Percentiles rank a stretch among this genome's conserved stretches.
These are phyloP conservation scores for Aspergillus nidulans DNA, from an alignment of 495 filamentous ascomycete genomes.

Conservation along the genomic window DNA sequence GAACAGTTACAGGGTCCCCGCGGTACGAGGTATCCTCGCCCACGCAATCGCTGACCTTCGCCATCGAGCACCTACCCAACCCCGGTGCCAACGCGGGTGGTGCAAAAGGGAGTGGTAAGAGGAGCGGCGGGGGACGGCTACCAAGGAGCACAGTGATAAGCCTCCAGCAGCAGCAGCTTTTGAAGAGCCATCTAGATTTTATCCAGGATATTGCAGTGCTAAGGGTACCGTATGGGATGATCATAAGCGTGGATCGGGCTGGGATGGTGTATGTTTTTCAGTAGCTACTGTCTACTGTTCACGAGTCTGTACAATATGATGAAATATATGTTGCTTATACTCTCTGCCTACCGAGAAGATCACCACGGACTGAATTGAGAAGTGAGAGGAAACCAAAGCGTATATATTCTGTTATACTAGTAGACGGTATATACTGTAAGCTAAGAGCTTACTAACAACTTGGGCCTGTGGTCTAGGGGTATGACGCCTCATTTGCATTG, in stretches of 20 bases:
- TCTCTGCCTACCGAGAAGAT: too few relatives aligned
- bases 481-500: constrained; percentile 11
- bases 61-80: constrained; percentile 64
- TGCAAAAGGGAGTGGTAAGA: constrained; percentile 29
- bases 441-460: neutral
- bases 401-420: too few relatives aligned
- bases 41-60: constrained; percentile 60
- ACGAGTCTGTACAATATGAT: neutral
- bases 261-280: constrained; percentile 90
- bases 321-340: neutral
- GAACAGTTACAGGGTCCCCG: constrained; percentile 45
- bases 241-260: constrained; percentile 83
- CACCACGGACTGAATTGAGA: too few relatives aligned
- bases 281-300: constrained; percentile 21
- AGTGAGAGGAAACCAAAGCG: too few relatives aligned
- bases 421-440: neutral
- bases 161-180: constrained; percentile 76
- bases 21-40: constrained; percentile 69
- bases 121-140: constrained; percentile 44
- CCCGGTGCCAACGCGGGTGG: constrained; percentile 28
- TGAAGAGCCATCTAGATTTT: constrained; percentile 83
- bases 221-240: constrained; percentile 88
- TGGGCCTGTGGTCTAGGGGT: constrained; percentile 15
- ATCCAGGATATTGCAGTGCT: constrained; percentile 85
- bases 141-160: constrained; percentile 83